Conservation (phyloP, 2,329 filamentous ascomycete species). For the Claviceps monticola region DNA sequence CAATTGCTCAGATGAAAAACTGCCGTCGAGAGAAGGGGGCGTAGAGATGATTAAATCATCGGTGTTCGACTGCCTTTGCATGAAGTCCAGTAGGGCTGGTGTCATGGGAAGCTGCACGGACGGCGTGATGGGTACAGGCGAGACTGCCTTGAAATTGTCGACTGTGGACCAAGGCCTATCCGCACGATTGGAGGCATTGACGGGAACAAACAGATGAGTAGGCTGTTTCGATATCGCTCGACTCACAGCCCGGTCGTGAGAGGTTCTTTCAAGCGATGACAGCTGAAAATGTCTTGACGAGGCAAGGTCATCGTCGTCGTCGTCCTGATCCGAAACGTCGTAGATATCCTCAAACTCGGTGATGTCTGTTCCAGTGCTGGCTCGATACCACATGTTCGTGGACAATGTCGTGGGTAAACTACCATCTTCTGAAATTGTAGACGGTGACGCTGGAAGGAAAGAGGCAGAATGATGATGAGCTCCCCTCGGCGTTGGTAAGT, state of each 20-base stretch:
- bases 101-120: slow-evolving; percentile 61
- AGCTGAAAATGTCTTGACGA: slow-evolving; percentile 11
- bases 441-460: slow-evolving; percentile 47
- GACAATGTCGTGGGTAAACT: slow-evolving; percentile 41
- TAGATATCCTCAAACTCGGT: slow-evolving; percentile 81
- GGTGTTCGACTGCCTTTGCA: slow-evolving; percentile 47
- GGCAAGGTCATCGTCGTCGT: slow-evolving; percentile 33
- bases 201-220: slow-evolving; percentile 38
- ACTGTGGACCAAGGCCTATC: slow-evolving; percentile 30
- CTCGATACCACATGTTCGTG: slow-evolving; percentile 46
- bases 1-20: slow-evolving; percentile 75
- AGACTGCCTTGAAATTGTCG: slow-evolving; percentile 33
- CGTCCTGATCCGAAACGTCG: slow-evolving; percentile 65
- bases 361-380: slow-evolving; percentile 47
- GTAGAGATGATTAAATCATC: slow-evolving; percentile 63
- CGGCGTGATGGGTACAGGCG: slow-evolving; percentile 49
- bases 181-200: slow-evolving; percentile 17
- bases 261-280: slow-evolving; percentile 24
- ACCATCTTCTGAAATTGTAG: slow-evolving; percentile 37
- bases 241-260: slow-evolving; percentile 19
- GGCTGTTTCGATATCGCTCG: slow-evolving; percentile 22
- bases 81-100: slow-evolving; percentile 57
- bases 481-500: slow-evolving; percentile 62
- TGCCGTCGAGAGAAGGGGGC: slow-evolving; percentile 81
- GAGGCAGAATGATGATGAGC: slow-evolving; percentile 50